phyloP scores from a whole-genome alignment of 2,329 filamentous ascomycete species.

The Fusarium sp. region DNA sequence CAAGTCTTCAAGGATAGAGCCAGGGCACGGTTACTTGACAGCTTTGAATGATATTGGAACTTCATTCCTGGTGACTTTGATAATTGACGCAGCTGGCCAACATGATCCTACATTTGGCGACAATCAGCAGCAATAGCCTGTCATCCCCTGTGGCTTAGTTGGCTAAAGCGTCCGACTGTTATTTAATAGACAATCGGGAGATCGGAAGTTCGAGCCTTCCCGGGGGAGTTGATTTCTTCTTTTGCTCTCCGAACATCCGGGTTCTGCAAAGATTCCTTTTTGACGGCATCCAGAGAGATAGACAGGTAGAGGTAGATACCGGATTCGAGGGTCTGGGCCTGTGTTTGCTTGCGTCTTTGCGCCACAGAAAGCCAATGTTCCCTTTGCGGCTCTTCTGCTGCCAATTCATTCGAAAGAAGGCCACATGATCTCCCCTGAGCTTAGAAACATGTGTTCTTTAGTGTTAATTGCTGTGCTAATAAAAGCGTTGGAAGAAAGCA shows the following conservation, averaged over 20 bases:
- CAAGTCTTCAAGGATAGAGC: neutral
- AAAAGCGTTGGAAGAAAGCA: neutral
- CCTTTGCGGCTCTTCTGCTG: neutral
- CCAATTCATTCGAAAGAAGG: neutral
- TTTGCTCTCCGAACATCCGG: neutral
- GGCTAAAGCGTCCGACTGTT: constrained; percentile 36
- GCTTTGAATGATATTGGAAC: neutral
- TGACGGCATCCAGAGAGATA: neutral
- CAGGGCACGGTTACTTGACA: neutral
- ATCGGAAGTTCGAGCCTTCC: constrained; percentile 48
- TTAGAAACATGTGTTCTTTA: neutral
- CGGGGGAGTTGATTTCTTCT: constrained; percentile 34
- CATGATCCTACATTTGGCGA: neutral
- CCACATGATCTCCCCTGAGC: neutral
- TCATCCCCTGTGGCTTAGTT: constrained; percentile 7
- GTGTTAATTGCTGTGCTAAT: too few species aligned
- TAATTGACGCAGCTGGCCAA: neutral
- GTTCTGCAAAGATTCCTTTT: neutral
- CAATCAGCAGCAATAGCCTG: neutral
- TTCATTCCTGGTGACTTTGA: neutral
- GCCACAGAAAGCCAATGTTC: neutral
- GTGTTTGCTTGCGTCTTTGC: neutral
- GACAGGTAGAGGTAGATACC: neutral
- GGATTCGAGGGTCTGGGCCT: neutral
- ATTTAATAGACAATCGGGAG: constrained; percentile 41